phyloP scores from a whole-genome alignment of 257 asterid species.

The Solanum paucissectum region DNA sequence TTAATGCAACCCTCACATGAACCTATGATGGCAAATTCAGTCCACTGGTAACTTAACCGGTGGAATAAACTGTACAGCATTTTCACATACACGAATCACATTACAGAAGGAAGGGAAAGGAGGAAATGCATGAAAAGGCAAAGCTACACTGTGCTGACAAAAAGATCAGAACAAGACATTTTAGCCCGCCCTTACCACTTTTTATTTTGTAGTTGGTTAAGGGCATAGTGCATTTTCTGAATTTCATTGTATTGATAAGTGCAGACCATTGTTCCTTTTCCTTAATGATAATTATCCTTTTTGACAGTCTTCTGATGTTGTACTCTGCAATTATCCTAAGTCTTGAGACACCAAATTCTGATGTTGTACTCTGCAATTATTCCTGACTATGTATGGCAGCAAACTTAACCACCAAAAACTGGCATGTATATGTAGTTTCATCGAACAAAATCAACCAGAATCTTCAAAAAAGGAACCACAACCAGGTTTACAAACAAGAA shows the following conservation, averaged over 20 bases:
- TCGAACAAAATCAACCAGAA: neutral
- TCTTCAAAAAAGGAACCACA: neutral
- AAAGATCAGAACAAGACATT: neutral
- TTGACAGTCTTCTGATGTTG: neutral
- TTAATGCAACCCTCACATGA: slow-evolving; percentile 53
- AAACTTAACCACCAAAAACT: neutral
- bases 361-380: neutral
- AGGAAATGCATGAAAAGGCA: neutral
- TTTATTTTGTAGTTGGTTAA: neutral
- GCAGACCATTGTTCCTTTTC: neutral
- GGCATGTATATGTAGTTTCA: neutral
- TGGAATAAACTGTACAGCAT: neutral
- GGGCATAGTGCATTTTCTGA: neutral
- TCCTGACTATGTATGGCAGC: neutral
- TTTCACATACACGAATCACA: neutral
- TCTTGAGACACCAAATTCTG: neutral
- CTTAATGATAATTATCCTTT: neutral
- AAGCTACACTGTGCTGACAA: neutral
- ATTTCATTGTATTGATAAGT: neutral
- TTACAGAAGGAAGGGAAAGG: neutral
- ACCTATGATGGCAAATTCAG: slow-evolving; percentile 14
- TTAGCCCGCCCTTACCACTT: neutral
- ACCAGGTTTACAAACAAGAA: neutral
- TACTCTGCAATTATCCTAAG: neutral
- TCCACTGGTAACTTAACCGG: slow-evolving; percentile 25